Evolutionary conservation across 1,284 basidiomycete genomes (phyloP).

Genomic region (Apiotrichum brassicae): DNA sequence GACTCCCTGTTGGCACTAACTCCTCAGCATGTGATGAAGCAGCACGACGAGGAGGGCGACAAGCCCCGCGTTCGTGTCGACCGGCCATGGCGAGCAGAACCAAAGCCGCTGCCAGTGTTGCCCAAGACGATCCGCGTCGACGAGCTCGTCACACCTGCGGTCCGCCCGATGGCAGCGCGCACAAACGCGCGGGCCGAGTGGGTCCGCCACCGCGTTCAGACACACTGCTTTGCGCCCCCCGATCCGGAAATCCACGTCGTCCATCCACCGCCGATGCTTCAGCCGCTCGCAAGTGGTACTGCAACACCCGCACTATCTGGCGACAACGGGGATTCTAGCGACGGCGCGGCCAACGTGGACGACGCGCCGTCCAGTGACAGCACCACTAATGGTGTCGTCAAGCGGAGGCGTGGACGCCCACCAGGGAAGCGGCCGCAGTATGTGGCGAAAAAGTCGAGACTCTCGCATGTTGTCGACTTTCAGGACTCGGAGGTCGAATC

Average conservation of each 20-base stretch:
- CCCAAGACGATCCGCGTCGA: conserved; percentile 18
- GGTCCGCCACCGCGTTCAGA: conserved; percentile 18
- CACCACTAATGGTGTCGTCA: too few relatives aligned
- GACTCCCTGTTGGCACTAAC: background rate
- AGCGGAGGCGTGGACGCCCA: too few relatives aligned
- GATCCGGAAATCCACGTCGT: conserved; percentile 26
- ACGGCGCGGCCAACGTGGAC: too few relatives aligned
- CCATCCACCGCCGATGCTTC: conserved; percentile 30
- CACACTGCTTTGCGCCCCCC: conserved; percentile 21
- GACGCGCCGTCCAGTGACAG: too few relatives aligned
- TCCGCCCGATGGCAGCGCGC: conserved; percentile 12
- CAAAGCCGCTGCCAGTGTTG: background rate
- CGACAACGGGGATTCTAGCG: too few relatives aligned
- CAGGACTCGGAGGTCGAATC: background rate
- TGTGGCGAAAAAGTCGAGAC: background rate
- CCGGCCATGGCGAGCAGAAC: conserved; percentile 7
- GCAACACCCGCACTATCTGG: background rate
- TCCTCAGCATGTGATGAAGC: conserved; percentile 22
- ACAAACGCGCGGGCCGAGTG: conserved; percentile 12
- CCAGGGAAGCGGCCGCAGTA: too few relatives aligned
- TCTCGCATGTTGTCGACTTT: background rate
- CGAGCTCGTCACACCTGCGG: conserved; percentile 23
- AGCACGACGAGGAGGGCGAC: conserved; percentile 21
- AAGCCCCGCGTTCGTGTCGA: conserved; percentile 19
- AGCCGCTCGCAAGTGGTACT: conserved; percentile 2